These are phyloP conservation scores for Pseudofabraea citricarpa DNA, from an alignment of 2,329 filamentous ascomycete species.

Conservation along the genomic window DNA sequence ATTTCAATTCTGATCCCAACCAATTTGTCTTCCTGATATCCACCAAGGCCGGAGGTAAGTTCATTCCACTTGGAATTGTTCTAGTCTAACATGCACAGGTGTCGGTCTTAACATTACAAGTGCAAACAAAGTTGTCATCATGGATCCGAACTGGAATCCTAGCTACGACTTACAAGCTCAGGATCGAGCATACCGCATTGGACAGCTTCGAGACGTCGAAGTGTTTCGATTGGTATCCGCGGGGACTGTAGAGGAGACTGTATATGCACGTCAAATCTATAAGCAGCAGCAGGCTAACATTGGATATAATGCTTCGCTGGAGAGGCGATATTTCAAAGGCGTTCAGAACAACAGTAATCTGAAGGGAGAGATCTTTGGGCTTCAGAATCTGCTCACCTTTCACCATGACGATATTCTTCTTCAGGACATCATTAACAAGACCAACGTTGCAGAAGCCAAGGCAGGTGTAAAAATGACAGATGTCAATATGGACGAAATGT, in stretches of 20 bases:
- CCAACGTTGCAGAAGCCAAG: slow-evolving; percentile 89
- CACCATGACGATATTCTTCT: slow-evolving; percentile 75
- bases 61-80: background rate
- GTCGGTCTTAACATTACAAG: slow-evolving; percentile 95
- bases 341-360: slow-evolving; percentile 79
- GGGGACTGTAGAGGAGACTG: slow-evolving; percentile 94
- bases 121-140: slow-evolving; percentile 95
- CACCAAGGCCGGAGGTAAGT: slow-evolving; percentile 71
- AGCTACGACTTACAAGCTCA: slow-evolving; percentile 93
- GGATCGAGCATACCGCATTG: slow-evolving; percentile 93
- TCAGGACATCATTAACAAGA: slow-evolving; percentile 96
- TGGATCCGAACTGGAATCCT: slow-evolving; percentile 98
- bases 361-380: slow-evolving; percentile 91
- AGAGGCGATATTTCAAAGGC: slow-evolving; percentile 91
- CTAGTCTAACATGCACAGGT: slow-evolving; percentile 29
- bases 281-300: slow-evolving; percentile 99
- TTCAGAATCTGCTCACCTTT: slow-evolving; percentile 81
- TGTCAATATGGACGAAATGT: slow-evolving; percentile 63
- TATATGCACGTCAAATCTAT: slow-evolving; percentile 96
- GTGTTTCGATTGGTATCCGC: slow-evolving; percentile 88
- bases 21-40: slow-evolving; percentile 97
- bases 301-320: slow-evolving; percentile 86
- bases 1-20: slow-evolving; percentile 81
- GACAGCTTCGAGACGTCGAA: slow-evolving; percentile 87
- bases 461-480: slow-evolving; percentile 78